Base-by-base conservation (phyloP, 805 yeast species). In the Suhomyces xylopsoci region DNA sequence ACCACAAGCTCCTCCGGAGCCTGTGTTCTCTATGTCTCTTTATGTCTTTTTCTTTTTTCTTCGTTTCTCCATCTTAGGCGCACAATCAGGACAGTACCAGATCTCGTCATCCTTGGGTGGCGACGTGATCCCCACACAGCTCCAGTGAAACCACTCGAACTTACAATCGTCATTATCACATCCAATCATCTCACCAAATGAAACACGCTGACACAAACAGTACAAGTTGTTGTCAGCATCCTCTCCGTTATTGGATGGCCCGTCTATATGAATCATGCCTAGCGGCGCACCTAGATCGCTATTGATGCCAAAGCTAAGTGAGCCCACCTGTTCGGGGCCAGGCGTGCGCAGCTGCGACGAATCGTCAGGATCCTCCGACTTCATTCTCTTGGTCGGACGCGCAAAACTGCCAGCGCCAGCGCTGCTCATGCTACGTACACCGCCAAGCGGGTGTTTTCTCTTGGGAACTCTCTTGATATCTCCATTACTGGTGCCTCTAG, bases 181-280 rank as follows among this genome's bases (percentile, higher is more conserved):
- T 0, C 94, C 97, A 58, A 93, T 90, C 99, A 93, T 93, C 62
- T 86, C 90, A 22, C 99, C 99, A 70, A 87, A 90, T 0, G 97
- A 91, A 0, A 88, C 96, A 59, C 92, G 90, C 64, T 90, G 96
- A 65, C 99, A 93, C 71, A 88, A 88, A 68, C 99, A 93, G 67
- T 93, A 93, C 49, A 66, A 52, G 49, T 64, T 64, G 45, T 63
- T 67, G 55, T 76, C 80, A 0, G 78, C 75, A 56, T 74, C 79
- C 44, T 75, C 80, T 10, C 75, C 76, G 25, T 61, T 60, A 83
- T 60, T 43, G 55, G 64, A 84, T 1, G 48, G 50, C 3, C 49
- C 55, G 20, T 40, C 45, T 4, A 22, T 30, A 17, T 53, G 50
- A 1, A 43, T 46, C 50, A 54, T 54, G 25, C 55, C 51, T 6